Conservation (phyloP, 495 filamentous ascomycete species). For the Xylaria venustula region DNA sequence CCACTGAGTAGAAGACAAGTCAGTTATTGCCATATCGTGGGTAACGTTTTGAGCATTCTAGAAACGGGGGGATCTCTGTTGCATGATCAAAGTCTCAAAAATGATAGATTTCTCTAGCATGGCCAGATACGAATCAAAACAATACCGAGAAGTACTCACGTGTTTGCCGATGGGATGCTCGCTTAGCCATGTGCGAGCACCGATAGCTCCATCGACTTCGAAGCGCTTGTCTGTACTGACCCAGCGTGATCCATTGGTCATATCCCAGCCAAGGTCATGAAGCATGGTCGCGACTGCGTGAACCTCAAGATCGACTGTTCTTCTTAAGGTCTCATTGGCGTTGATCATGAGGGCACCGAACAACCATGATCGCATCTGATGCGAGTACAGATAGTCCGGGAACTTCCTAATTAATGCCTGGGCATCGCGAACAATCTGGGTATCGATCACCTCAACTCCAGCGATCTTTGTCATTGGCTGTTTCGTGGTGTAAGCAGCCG, state of each 20-base stretch:
- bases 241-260: constrained; percentile 22
- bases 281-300: constrained; percentile 33
- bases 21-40: background rate
- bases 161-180: constrained; percentile 5
- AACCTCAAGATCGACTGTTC: constrained; percentile 31
- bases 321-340: constrained; percentile 29
- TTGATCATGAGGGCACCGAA: constrained; percentile 40
- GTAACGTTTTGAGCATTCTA: background rate
- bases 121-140: background rate
- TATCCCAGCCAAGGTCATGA: constrained; percentile 32
- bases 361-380: constrained; percentile 47
- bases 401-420: constrained; percentile 37
- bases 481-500: background rate
- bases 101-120: no score
- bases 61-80: no score
- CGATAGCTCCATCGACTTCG: constrained; percentile 71
- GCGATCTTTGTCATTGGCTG: constrained; percentile 23
- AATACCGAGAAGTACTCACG: background rate
- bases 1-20: background rate
- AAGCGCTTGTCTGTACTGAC: constrained; percentile 35
- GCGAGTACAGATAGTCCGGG: constrained; percentile 40
- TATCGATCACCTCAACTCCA: constrained; percentile 25
- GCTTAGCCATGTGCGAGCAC: constrained; percentile 71
- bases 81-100: no score
- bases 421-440: constrained; percentile 25